Base-by-base conservation (phyloP, 768 basidiomycete species). In the Kwoniella sp. region DNA sequence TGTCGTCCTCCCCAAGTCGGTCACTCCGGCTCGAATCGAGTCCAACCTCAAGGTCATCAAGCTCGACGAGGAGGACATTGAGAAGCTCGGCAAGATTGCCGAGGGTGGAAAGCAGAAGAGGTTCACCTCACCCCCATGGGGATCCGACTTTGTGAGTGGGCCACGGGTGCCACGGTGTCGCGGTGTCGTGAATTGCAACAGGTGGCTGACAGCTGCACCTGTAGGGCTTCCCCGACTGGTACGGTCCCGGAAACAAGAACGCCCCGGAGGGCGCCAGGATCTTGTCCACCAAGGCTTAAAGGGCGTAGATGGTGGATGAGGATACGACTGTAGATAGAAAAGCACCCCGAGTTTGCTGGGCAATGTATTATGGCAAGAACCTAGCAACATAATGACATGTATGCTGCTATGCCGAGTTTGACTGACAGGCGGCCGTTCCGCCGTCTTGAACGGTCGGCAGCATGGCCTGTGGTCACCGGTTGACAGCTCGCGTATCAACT, bases 1-100 rank as follows among this genome's bases (percentile, higher is more conserved):
- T 37, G 60, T 66, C 40, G 67, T 69, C 48, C 46, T 73, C 10
- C 72, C 72, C 40, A 73, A 73, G 45, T 62, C 59, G 15, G 72
- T 73, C 40, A 69, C 63, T n/a, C 65, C 71, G 0, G 59, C 37
- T 14, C 39, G 62, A 48, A 73, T 73, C 60, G 58, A 59, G 15
- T 28, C 46, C 28, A 73, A 73, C 49, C 29, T 65, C 46, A 62
- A 67, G 50, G 54, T 62, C 28, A 57, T 73, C 53, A 53, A 67
- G 29, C 62, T 73, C 3, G 55, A 53, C 31, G 20, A 27, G 6
- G 65, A 66, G 28, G 71, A 73, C n/a, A 49, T 73, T 15, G 59
- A 61, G 22, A 46, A 48, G 9, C 46, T 73, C 27, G 60, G 66
- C 49, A 51, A 56, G 10, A 42, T 73, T 11, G 67, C 65, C 0